Percentiles rank a stretch among this genome's conserved stretches.
These are phyloP conservation scores for Fermentozyma sake DNA, from an alignment of 1,139 yeast genomes.

Conservation along the genomic window DNA sequence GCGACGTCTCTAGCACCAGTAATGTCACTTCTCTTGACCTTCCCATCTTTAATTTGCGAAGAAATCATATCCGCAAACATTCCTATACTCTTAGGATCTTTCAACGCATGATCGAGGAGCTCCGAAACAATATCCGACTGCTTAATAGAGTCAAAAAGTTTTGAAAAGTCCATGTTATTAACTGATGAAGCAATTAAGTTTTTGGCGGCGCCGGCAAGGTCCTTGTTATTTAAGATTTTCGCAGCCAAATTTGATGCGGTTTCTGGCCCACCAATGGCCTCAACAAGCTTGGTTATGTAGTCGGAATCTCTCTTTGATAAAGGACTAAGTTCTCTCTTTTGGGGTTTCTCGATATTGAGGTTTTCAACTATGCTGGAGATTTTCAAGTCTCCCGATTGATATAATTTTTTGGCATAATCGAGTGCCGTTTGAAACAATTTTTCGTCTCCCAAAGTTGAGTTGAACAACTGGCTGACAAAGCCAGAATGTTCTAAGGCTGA, in stretches of 20 bases:
- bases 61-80: constrained; percentile 1
- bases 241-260: constrained; percentile 18
- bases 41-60: constrained; percentile 1
- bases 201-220: constrained; percentile 16
- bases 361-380: too few species aligned
- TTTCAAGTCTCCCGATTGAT: constrained; percentile 1
- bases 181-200: constrained; percentile 13
- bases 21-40: constrained; percentile 5
- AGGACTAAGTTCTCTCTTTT: background rate
- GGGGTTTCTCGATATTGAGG: constrained; percentile 3
- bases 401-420: constrained; percentile 16
- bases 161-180: constrained; percentile 17
- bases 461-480: constrained; percentile 17
- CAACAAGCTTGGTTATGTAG: constrained; percentile 17
- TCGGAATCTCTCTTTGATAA: constrained; percentile 17
- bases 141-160: constrained; percentile 20
- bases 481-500: constrained; percentile 17
- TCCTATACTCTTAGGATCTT: background rate
- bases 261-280: constrained; percentile 20
- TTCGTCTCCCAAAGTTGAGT: constrained; percentile 18
- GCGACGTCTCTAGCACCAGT: constrained; percentile 3
- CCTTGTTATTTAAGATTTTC: constrained; percentile 19
- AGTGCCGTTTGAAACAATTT: constrained; percentile 17
- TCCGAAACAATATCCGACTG: constrained; percentile 3
- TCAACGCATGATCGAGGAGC: constrained; percentile 1